A percentile compares a stretch with the other conserved stretches of the same genome.
These are phyloP conservation scores for Kluyveromyces aestuarii DNA, from an alignment of 805 yeast species.

Conservation along the genomic window DNA sequence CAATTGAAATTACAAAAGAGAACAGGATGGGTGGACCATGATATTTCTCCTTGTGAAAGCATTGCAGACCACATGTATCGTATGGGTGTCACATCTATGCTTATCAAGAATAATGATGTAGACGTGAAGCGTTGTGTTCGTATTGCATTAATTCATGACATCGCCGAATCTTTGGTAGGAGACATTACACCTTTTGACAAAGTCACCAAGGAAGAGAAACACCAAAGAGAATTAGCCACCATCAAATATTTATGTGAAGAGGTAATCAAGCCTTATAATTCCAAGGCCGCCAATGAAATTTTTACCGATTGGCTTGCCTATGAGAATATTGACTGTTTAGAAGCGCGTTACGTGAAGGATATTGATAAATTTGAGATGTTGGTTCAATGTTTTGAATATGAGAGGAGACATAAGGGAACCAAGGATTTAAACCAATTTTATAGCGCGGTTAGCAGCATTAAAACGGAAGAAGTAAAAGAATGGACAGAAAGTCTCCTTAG, in stretches of 20 bases:
- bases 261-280: constrained; percentile 60
- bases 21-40: constrained; percentile 88
- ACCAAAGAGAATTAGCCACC: constrained; percentile 67
- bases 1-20: constrained; percentile 70
- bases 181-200: constrained; percentile 82
- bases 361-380: constrained; percentile 86
- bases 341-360: constrained; percentile 88
- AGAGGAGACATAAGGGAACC: constrained; percentile 47
- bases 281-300: constrained; percentile 52
- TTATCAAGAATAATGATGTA: constrained; percentile 43
- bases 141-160: constrained; percentile 86
- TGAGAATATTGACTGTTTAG: constrained; percentile 71
- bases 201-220: constrained; percentile 72
- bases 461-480: constrained; percentile 58
- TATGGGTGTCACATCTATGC: constrained; percentile 75
- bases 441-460: constrained; percentile 49
- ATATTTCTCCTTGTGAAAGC: constrained; percentile 39
- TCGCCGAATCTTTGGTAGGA: constrained; percentile 90
- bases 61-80: constrained; percentile 96
- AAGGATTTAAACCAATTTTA: constrained; percentile 64
- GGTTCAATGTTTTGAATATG: constrained; percentile 78
- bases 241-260: constrained; percentile 51
- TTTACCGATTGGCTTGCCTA: constrained; percentile 77
- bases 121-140: constrained; percentile 65
- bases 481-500: constrained; percentile 55